Base-by-base conservation (phyloP, 257 asterid genomes). In the Nicotiana benthamiana region DNA sequence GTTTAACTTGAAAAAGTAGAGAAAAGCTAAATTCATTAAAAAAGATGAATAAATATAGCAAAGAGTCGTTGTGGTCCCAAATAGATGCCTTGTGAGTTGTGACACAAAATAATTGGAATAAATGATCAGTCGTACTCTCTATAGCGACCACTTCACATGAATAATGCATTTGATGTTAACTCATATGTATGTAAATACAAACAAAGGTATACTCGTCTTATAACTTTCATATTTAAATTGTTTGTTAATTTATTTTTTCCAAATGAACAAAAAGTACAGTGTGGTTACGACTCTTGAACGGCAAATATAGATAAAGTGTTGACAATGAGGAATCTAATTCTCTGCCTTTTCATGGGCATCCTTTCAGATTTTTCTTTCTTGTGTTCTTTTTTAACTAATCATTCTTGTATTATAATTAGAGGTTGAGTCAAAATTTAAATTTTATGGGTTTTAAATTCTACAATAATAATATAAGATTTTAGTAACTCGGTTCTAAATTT, bases 91-190 rank as follows among this genome's bases (percentile, higher is more conserved):
- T 48, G 26, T 24, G 61, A 74, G 40, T 74, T 74, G 43, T 24
- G 61, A 74, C 61, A 74, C 61, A 74, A 72, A 72, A 46, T 40
- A 74, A 74, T 74, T 74, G 40, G 16, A 48, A 48, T 74, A 74
- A 70, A 43, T 40, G 46, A 72, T 24, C 61, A 24, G 22, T 70
- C 13, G 36, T 15, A 24, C n/a, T 70, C n/a, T 24, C 1, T 72
- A 15, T 48, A 48, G 51, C 34, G 40, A 15, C 61, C 17, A 74
- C 15, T 74, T 48, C 79, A 74, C 61, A 74, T 74, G 79, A 74
- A 48, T 48, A 43, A 43, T 43, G 59, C 77, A 46, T 13, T 70
- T 46, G 36, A 46, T 8, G 13, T 43, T 43, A 43, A 70, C 53
- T 43, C 59, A 10, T 67, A 9, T n/a, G 6, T 1, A 2, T 3